Conservation (phyloP, 805 yeast genomes). For the Soucietia sequanensis region DNA sequence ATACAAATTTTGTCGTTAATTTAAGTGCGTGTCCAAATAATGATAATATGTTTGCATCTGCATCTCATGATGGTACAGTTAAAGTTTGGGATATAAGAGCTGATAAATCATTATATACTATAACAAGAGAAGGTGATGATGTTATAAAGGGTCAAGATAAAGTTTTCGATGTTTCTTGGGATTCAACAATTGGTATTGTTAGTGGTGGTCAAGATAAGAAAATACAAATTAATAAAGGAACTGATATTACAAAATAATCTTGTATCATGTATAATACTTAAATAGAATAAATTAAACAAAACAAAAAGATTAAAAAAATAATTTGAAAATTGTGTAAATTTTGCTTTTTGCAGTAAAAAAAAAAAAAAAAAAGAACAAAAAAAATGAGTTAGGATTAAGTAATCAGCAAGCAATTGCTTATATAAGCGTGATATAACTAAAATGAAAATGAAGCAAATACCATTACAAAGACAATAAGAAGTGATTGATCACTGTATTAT, state of each 20-base stretch:
- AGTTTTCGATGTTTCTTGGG: constrained; percentile 89
- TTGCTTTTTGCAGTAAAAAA: too few relatives aligned
- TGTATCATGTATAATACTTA: constrained; percentile 4
- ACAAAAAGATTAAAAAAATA: too few relatives aligned
- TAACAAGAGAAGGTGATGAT: constrained; percentile 61
- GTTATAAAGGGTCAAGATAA: constrained; percentile 56
- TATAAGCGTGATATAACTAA: too few relatives aligned
- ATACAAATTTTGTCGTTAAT: constrained; percentile 84
- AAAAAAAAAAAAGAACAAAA: too few relatives aligned
- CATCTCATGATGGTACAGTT: constrained; percentile 95
- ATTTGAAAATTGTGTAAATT: too few relatives aligned
- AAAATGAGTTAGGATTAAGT: too few relatives aligned
- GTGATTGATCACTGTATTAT: too few relatives aligned
- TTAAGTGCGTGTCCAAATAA: constrained; percentile 73
- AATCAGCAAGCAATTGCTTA: too few relatives aligned
- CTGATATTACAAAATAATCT: constrained; percentile 23
- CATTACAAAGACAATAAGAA: too few relatives aligned
- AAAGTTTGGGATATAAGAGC: constrained; percentile 96
- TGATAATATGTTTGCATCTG: constrained; percentile 81
- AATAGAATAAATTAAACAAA: constrained; percentile 6
- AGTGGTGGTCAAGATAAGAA: constrained; percentile 95
- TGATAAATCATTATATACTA: constrained; percentile 74
- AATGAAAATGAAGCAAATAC: too few relatives aligned
- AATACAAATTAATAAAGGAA: constrained; percentile 70
- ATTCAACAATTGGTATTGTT: constrained; percentile 70